These are phyloP conservation scores for Fusarium nematophilum DNA, from an alignment of 2,329 filamentous ascomycete species.

Conservation along the genomic window DNA sequence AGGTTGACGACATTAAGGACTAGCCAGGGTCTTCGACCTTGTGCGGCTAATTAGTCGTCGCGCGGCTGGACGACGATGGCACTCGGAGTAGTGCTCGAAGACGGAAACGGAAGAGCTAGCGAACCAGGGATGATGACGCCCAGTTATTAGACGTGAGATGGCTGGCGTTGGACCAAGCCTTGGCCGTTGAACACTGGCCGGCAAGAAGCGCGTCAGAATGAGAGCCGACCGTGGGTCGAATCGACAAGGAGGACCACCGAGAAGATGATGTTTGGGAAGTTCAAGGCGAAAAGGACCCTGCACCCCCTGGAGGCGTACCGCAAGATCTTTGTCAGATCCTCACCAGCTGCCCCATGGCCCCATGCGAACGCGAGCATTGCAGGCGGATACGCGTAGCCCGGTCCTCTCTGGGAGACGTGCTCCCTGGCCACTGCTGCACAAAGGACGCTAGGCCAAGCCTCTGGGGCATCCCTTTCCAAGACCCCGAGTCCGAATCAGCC, in stretches of 20 bases:
- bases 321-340: conserved; percentile 37
- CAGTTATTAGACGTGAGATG: conserved; percentile 6
- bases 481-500: conserved; percentile 29
- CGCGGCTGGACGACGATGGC: conserved; percentile 21
- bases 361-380: conserved; percentile 19
- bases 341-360: conserved; percentile 26
- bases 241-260: neutral
- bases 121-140: conserved; percentile 12
- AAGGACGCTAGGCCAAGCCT: conserved; percentile 29
- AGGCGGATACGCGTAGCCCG: conserved; percentile 10
- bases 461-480: conserved; percentile 15
- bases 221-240: no score
- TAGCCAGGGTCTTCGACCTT: conserved; percentile 35
- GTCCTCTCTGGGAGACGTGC: conserved; percentile 15
- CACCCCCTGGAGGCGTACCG: conserved; percentile 1
- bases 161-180: conserved; percentile 2
- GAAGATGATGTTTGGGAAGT: neutral
- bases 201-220: neutral
- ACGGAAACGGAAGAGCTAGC: conserved; percentile 16
- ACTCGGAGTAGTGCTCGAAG: conserved; percentile 14
- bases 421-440: conserved; percentile 23
- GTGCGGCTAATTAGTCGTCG: conserved; percentile 32
- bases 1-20: conserved; percentile 30
- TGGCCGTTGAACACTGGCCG: neutral
- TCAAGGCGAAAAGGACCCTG: conserved; percentile 13